Base-by-base conservation (phyloP, 768 basidiomycete species). In the Suillus weaverae region DNA sequence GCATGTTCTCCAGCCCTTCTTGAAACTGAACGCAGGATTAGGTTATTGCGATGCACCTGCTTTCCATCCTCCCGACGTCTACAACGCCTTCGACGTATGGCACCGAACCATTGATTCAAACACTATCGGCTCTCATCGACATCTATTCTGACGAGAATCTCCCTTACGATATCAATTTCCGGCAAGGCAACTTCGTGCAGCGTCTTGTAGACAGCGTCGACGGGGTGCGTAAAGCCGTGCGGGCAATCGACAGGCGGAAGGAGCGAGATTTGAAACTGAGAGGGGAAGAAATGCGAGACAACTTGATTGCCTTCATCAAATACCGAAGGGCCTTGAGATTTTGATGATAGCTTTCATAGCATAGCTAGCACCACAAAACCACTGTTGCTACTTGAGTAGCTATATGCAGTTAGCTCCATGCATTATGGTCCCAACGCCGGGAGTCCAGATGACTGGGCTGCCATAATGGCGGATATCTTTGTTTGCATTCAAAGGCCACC, bases 141-240 rank as follows among this genome's bases (percentile, higher is more conserved):
- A 93, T 97, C 60, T 98, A 91, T 74, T 93, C 95, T 4, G 95
- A 98, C 77, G 95, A 98, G 76, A 82, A 77, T 9, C 75, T 86
- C 62, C 83, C 89, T 0, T 95, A 92, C 72, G 95, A 98, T 73
- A 72, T 86, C 64, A 93, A 93, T 73, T 95, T 95, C 80, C 83
- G 86, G 50, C 78, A 88, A 63, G 85, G 85, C 0, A 73, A 77
- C 16, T 91, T 84, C 71, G 76, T 90, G 0, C 81, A 81, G 20
- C 79, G 77, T 60, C 82, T 95, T 7, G 78, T 76, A 16, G 81
- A 79, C n/a, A 84, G 85, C 60, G 80, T 90, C 11, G 89, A 89
- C 51, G 84, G 84, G 14, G 74, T 92, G 35, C 87, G 83, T 70
- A 85, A 84, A 68, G 83, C 81, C 4, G 86, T 92, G 55, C 85